Evolutionary conservation across 306 rosid species (phyloP).

Genomic region (Argentina anserina): DNA sequence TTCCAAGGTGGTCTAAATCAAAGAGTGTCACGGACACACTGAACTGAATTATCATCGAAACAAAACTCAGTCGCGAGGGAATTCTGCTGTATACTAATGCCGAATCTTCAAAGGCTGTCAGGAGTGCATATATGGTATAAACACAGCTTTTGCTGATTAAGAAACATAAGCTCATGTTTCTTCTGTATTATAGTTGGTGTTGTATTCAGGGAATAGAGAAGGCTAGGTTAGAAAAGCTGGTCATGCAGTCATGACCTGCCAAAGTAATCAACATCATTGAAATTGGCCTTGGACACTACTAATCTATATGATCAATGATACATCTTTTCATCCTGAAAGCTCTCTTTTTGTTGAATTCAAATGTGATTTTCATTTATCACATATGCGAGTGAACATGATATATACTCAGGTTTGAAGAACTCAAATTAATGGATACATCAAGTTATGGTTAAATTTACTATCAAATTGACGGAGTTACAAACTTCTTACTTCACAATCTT

Average conservation of each 20-base stretch:
- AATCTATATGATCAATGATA: background rate
- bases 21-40: conserved; percentile 33
- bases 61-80: background rate
- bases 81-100: conserved; percentile 4
- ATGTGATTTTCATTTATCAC: no score
- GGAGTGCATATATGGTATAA: conserved; percentile 17
- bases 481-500: no score
- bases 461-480: no score
- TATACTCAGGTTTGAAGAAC: no score
- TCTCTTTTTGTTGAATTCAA: no score
- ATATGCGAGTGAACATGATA: no score
- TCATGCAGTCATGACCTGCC: conserved; percentile 7
- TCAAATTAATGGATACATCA: no score
- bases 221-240: conserved; percentile 11
- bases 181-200: background rate
- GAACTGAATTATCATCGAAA: conserved; percentile 37
- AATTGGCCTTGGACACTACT: background rate
- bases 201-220: conserved; percentile 16
- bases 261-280: background rate
- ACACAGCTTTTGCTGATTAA: conserved; percentile 15
- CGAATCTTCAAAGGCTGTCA: conserved; percentile 12
- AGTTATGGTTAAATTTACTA: no score
- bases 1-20: conserved; percentile 41
- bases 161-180: conserved; percentile 13
- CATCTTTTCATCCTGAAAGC: background rate